Conservation (phyloP, 2,329 filamentous ascomycete genomes). For the Nannizzia gypsea region DNA sequence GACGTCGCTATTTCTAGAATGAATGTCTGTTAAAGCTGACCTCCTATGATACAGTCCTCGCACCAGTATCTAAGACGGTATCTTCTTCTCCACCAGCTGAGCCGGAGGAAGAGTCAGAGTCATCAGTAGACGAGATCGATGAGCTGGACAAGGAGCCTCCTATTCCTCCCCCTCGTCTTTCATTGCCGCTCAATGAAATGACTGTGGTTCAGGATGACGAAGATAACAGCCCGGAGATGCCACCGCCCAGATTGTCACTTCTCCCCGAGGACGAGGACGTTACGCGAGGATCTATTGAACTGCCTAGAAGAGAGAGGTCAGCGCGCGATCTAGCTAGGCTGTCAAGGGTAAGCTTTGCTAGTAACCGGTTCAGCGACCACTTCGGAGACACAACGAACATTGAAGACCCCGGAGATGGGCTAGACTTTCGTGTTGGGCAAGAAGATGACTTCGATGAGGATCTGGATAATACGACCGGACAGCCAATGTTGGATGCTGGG, state of each 20-base stretch:
- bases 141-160: slow-evolving; percentile 39
- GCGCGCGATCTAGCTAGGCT: slow-evolving; percentile 28
- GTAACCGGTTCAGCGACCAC: slow-evolving; percentile 37
- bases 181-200: slow-evolving; percentile 36
- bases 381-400: slow-evolving; percentile 39
- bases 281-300: slow-evolving; percentile 32
- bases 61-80: slow-evolving; percentile 36
- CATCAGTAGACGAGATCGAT: slow-evolving; percentile 29
- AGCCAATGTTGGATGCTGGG: slow-evolving; percentile 30
- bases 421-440: slow-evolving; percentile 29
- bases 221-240: slow-evolving; percentile 27
- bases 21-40: background rate
- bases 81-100: slow-evolving; percentile 34
- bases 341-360: slow-evolving; percentile 34
- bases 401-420: slow-evolving; percentile 32
- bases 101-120: slow-evolving; percentile 18
- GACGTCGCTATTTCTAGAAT: background rate
- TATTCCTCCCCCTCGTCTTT: slow-evolving; percentile 30
- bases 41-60: slow-evolving; percentile 32
- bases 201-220: slow-evolving; percentile 32
- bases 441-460: slow-evolving; percentile 25
- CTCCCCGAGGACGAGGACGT: slow-evolving; percentile 39
- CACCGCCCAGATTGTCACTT: slow-evolving; percentile 29
- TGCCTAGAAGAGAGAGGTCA: slow-evolving; percentile 31
- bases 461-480: slow-evolving; percentile 26